Evolutionary conservation across 2,329 filamentous ascomycete species (phyloP).

Genomic region (Aspergillus ochraceoroseus): DNA sequence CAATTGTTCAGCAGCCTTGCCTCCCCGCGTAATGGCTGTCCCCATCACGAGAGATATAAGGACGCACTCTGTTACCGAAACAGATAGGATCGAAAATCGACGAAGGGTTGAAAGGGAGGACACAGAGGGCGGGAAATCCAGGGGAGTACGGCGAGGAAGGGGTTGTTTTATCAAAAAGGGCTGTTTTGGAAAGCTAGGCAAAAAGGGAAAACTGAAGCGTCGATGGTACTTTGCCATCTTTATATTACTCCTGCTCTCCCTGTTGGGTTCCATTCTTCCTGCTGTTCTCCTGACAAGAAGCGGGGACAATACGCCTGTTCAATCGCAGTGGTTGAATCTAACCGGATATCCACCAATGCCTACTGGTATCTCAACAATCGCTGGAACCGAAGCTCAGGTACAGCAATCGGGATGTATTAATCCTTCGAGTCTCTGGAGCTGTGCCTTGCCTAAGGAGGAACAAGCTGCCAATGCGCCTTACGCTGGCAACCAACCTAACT

Average conservation of each 20-base stretch:
- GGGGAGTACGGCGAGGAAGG: conserved; percentile 62
- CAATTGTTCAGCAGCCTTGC: conserved; percentile 18
- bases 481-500: conserved; percentile 65
- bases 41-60: conserved; percentile 25
- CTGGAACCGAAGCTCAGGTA: conserved; percentile 63
- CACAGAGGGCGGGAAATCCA: conserved; percentile 51
- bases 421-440: conserved; percentile 77
- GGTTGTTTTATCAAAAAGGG: conserved; percentile 59
- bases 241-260: conserved; percentile 49
- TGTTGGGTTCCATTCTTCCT: conserved; percentile 56
- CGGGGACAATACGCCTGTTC: conserved; percentile 40
- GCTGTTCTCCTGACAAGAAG: conserved; percentile 52
- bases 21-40: conserved; percentile 25
- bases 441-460: conserved; percentile 72
- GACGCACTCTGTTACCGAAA: conserved; percentile 21
- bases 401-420: conserved; percentile 65
- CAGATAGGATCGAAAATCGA: conserved; percentile 49
- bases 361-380: conserved; percentile 73
- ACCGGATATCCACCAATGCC: conserved; percentile 83
- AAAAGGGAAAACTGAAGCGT: conserved; percentile 60
- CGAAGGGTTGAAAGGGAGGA: conserved; percentile 64
- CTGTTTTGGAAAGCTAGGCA: conserved; percentile 60
- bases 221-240: conserved; percentile 56
- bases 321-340: conserved; percentile 70
- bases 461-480: conserved; percentile 61